Base-by-base conservation (phyloP, 164 flowering plant genomes). In the Sextonia rubra region DNA sequence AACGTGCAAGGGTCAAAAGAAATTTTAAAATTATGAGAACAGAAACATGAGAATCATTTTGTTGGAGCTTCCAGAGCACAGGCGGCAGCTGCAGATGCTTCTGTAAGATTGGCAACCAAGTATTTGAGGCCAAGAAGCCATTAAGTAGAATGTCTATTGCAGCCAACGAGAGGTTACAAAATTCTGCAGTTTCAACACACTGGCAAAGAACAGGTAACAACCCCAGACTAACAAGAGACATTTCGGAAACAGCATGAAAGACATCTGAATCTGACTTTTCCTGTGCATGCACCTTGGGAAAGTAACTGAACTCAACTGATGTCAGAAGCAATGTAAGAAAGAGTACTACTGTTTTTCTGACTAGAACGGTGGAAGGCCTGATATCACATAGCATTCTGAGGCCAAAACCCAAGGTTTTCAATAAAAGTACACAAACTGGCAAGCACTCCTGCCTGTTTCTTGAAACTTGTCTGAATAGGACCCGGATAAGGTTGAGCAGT, bases 71-170 rank as follows among this genome's bases (percentile, higher is more conserved):
- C 64, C 69, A 82, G 75, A 91, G 72, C 68, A 91, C 61, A 72
- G 75, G 75, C 73, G 80, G 93, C 73, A 91, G 60, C 4, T 66
- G 86, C 24, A 95, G 87, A 82, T 89, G 89, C 74, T 83, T 83
- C 75, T 83, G 89, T 62, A 95, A 74, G 71, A 95, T 72, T 17
- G 98, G 98, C 73, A 91, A 82, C 99, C 99, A 93, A 15, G 94
- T 84, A 30, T 69, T 74, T 18, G 91, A 83, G 52, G 87, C 80
- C 80, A 83, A 77, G 68, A 86, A 86, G 55, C 78, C 73, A 80
- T 78, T 86, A 47, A 88, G 79, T 77, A 89, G 81, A 9, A 85
- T 63, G 76, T 93, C 94, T 66, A 86, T 78, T 49, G 82, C 68
- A 68, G 92, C 77, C 76, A 93, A 69, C 63, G 96, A 82, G 75